phyloP scores from a whole-genome alignment of 805 yeast genomes.

The Starmerella bacillaris region DNA sequence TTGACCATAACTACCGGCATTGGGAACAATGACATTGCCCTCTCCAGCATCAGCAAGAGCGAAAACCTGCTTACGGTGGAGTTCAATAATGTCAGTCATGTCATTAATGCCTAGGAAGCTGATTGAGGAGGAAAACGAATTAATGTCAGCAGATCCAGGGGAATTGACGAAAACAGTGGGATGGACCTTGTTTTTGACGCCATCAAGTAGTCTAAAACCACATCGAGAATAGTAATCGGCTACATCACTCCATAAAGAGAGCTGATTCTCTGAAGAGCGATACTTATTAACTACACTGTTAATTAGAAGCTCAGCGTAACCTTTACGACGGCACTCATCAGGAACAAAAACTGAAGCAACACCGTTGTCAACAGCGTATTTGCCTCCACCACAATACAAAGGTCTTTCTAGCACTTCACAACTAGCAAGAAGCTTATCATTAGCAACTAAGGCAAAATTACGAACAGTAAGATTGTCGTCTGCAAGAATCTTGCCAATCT shows the following conservation, averaged over 20 bases:
- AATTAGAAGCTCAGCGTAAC: background rate
- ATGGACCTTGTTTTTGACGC: too few species aligned
- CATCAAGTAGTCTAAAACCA: background rate
- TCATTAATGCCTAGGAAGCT: background rate
- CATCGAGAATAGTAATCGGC: background rate
- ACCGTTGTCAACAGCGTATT: background rate
- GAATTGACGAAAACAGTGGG: too few species aligned
- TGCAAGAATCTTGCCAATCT: background rate
- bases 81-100: background rate
- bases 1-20: conserved; percentile 9
- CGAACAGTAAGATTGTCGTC: background rate
- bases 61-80: background rate
- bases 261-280: background rate
- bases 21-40: conserved; percentile 7
- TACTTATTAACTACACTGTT: background rate
- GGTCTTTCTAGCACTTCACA: background rate
- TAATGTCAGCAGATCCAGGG: background rate
- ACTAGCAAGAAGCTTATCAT: background rate
- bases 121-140: background rate
- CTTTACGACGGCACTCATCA: background rate
- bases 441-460: background rate
- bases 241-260: background rate
- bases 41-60: background rate
- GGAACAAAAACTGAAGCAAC: background rate
- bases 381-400: background rate